A percentile compares a stretch with the other conserved stretches of the same genome.
phyloP scores from a whole-genome alignment of 345 rosid species.

The Stellera chamaejasme region DNA sequence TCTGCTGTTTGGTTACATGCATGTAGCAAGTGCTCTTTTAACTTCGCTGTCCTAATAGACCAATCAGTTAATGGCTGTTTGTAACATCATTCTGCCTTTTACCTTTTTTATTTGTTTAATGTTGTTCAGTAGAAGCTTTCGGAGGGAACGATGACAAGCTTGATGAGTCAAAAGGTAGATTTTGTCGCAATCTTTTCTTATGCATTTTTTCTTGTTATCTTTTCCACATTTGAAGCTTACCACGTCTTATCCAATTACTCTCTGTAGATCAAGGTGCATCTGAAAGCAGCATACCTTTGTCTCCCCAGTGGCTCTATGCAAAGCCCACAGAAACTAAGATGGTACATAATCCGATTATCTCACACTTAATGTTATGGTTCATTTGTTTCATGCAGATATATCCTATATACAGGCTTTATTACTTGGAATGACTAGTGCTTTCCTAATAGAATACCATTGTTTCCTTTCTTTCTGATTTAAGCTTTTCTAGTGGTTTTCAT shows the following conservation, averaged over 20 bases:
- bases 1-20: neutral
- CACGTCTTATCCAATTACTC: constrained; percentile 7
- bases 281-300: constrained; percentile 83
- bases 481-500: too few relatives aligned
- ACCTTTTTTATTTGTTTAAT: constrained; percentile 1
- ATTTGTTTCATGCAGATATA: too few relatives aligned
- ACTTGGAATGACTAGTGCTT: too few relatives aligned
- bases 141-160: constrained; percentile 34
- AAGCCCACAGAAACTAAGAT: constrained; percentile 60
- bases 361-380: too few relatives aligned
- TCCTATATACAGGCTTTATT: too few relatives aligned
- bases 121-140: constrained; percentile 26
- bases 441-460: too few relatives aligned
- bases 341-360: constrained; percentile 12
- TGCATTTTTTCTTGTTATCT: neutral
- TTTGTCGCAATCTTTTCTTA: neutral
- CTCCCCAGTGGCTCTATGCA: constrained; percentile 93
- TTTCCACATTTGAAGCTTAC: neutral
- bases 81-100: neutral
- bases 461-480: too few relatives aligned
- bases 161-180: constrained; percentile 45
- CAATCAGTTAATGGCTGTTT: neutral
- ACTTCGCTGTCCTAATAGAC: too few relatives aligned
- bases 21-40: neutral
- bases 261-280: constrained; percentile 51